A percentile compares a stretch with the other conserved stretches of the same genome.
These are phyloP conservation scores for Thelonectria rubi DNA, from an alignment of 2,329 filamentous ascomycete species.

Conservation along the genomic window DNA sequence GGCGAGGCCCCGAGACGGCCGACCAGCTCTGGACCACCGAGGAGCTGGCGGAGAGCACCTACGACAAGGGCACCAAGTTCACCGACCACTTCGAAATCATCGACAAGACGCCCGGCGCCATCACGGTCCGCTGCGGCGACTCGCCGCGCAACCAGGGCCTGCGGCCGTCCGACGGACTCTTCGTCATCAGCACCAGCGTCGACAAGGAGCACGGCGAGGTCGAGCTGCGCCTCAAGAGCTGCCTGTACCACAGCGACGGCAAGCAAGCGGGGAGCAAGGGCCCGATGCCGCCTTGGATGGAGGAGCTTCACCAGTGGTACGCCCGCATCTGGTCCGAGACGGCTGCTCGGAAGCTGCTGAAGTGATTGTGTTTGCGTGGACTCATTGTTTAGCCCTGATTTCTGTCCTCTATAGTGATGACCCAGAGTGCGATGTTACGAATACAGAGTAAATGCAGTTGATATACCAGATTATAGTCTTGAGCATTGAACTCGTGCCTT, in stretches of 20 bases:
- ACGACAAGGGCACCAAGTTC: slow-evolving; percentile 70
- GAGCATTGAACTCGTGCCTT: too few species aligned
- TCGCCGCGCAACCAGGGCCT: slow-evolving; percentile 66
- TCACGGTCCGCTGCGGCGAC: slow-evolving; percentile 73
- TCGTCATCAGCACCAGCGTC: slow-evolving; percentile 69
- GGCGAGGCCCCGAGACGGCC: slow-evolving; percentile 63
- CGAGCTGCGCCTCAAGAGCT: slow-evolving; percentile 72
- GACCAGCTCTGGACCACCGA: slow-evolving; percentile 68
- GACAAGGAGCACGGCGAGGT: slow-evolving; percentile 67
- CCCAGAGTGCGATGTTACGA: not conserved
- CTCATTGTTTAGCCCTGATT: not conserved
- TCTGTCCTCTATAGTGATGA: not conserved
- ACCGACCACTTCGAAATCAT: slow-evolving; percentile 79
- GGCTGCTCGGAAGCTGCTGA: slow-evolving; percentile 50
- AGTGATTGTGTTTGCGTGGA: slow-evolving; percentile 27
- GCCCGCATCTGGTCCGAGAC: slow-evolving; percentile 52
- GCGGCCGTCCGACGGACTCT: slow-evolving; percentile 70
- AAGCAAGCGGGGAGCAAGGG: slow-evolving; percentile 47
- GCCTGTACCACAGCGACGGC: slow-evolving; percentile 61
- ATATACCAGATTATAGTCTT: too few species aligned
- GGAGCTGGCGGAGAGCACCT: slow-evolving; percentile 64
- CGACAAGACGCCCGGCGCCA: slow-evolving; percentile 66
- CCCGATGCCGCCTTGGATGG: slow-evolving; percentile 43
- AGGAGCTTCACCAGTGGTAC: slow-evolving; percentile 53
- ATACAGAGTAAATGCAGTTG: not conserved